phyloP scores from a whole-genome alignment of 345 rosid genomes.

The Eucalyptus leucophloia region DNA sequence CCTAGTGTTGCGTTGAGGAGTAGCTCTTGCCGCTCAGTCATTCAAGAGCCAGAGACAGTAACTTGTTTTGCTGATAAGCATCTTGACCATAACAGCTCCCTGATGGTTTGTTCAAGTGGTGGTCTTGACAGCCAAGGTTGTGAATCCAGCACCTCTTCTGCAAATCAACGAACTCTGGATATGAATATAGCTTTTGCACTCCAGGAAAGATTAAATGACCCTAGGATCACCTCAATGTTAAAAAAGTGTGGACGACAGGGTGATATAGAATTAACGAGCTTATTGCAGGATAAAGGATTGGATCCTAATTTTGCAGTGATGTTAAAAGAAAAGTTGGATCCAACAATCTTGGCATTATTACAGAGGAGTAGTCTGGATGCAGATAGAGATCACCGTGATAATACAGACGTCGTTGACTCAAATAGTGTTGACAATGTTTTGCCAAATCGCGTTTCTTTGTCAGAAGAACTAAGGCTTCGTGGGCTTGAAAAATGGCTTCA shows the following conservation, averaged over 20 bases:
- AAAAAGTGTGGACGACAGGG: slow-evolving; percentile 77
- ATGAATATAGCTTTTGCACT: slow-evolving; percentile 76
- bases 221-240: slow-evolving; percentile 78
- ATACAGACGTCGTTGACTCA: slow-evolving; percentile 58
- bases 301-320: slow-evolving; percentile 99
- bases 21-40: slow-evolving; percentile 84
- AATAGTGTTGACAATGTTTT: slow-evolving; percentile 73
- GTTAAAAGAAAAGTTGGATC: slow-evolving; percentile 98
- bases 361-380: slow-evolving; percentile 99
- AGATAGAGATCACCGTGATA: slow-evolving; percentile 95
- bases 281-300: slow-evolving; percentile 94
- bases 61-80: slow-evolving; percentile 43
- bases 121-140: slow-evolving; percentile 94
- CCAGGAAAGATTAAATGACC: slow-evolving; percentile 85
- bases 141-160: slow-evolving; percentile 88
- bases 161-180: slow-evolving; percentile 78
- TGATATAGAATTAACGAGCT: slow-evolving; percentile 68
- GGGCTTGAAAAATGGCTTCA: slow-evolving; percentile 99
- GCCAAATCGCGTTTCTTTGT: slow-evolving; percentile 83
- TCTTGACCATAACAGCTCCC: slow-evolving; percentile 48
- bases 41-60: slow-evolving; percentile 83
- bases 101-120: slow-evolving; percentile 64
- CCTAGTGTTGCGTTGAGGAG: slow-evolving; percentile 83
- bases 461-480: slow-evolving; percentile 89
- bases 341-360: slow-evolving; percentile 86